phyloP scores from a whole-genome alignment of 108 stramenopile species.

The Cyclotella sp. region DNA sequence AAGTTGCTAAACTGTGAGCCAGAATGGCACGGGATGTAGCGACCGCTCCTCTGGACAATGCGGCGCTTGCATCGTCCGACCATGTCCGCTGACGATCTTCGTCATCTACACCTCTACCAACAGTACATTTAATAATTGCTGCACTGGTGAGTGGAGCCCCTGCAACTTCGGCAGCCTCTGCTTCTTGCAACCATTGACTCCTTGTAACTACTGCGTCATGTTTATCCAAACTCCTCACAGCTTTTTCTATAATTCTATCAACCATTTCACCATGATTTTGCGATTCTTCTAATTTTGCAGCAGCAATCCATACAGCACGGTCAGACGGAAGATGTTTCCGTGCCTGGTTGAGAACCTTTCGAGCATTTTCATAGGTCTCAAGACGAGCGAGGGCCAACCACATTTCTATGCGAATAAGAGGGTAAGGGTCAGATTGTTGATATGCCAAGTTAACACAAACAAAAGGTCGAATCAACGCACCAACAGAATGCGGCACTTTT shows the following conservation, averaged over 20 bases:
- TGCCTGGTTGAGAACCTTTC: slow-evolving; percentile 94
- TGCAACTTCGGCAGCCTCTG: slow-evolving; percentile 84
- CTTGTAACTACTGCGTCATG: slow-evolving; percentile 88
- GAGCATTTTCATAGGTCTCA: slow-evolving; percentile 97
- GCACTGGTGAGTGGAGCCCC: slow-evolving; percentile 87
- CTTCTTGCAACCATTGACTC: slow-evolving; percentile 90
- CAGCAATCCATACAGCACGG: slow-evolving; percentile 95
- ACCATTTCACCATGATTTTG: slow-evolving; percentile 81
- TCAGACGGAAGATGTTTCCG: slow-evolving; percentile 92
- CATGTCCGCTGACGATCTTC: slow-evolving; percentile 94
- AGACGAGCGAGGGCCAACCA: slow-evolving; percentile 98
- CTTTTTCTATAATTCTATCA: slow-evolving; percentile 81
- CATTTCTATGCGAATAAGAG: slow-evolving; percentile 68
- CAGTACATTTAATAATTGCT: slow-evolving; percentile 88
- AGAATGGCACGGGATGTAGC: slow-evolving; percentile 90
- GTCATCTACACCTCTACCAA: slow-evolving; percentile 91
- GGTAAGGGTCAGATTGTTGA: not conserved
- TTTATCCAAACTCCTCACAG: slow-evolving; percentile 70
- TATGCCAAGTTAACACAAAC: not conserved
- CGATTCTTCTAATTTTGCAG: slow-evolving; percentile 97
- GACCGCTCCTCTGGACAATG: slow-evolving; percentile 68
- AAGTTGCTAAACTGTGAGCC: slow-evolving; percentile 77
- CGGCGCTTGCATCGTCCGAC: slow-evolving; percentile 95
- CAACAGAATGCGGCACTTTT: slow-evolving; percentile 92
- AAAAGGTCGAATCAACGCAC: not conserved